Evolutionary conservation across 2,329 filamentous ascomycete genomes (phyloP).

Genomic region (Ophiostoma sp.): DNA sequence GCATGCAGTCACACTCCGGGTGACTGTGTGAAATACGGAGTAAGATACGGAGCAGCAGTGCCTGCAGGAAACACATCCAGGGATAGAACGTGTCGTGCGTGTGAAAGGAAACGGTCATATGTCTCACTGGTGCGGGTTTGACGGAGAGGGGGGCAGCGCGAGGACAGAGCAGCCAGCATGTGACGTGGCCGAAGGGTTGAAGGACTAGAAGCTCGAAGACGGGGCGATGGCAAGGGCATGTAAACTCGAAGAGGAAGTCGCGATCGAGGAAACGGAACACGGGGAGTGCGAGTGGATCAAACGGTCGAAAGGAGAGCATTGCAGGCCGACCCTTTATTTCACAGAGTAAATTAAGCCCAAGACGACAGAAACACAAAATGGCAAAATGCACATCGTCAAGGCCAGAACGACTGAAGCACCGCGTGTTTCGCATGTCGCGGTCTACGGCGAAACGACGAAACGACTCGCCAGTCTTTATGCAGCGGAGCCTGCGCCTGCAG

Average conservation of each 20-base stretch:
- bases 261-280: conserved; percentile 18
- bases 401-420: conserved; percentile 21
- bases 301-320: conserved; percentile 13
- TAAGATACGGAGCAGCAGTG: neutral
- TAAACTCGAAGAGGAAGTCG: conserved; percentile 6
- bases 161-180: neutral
- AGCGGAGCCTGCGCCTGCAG: conserved; percentile 15
- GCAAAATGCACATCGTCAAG: neutral
- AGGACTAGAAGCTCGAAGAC: neutral
- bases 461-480: conserved; percentile 22
- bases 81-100: conserved; percentile 5
- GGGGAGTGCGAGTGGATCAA: conserved; percentile 13
- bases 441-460: neutral
- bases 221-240: neutral
- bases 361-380: neutral
- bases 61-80: neutral
- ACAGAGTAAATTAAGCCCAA: neutral
- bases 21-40: conserved; percentile 6
- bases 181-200: neutral
- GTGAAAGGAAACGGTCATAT: neutral
- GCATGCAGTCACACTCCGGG: neutral
- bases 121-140: neutral
- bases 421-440: conserved; percentile 23
- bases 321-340: neutral
- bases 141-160: no score